These are phyloP conservation scores for Geotrichum klebahnii DNA, from an alignment of 1,139 yeast genomes.

Conservation along the genomic window DNA sequence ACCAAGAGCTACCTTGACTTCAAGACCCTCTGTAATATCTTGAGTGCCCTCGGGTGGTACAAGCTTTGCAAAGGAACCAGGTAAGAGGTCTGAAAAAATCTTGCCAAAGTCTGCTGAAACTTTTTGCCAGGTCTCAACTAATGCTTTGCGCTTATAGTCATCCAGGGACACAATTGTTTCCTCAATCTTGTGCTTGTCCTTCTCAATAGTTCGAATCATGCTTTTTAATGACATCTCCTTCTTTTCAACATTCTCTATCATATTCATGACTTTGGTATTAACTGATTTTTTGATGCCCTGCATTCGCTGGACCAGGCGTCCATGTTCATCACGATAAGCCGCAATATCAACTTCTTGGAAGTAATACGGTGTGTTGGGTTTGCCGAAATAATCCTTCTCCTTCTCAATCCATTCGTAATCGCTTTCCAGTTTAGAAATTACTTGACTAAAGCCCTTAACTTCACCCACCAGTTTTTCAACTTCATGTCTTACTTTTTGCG, in stretches of 20 bases:
- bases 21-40: slow-evolving; percentile 87
- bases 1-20: slow-evolving; percentile 86
- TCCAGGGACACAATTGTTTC: slow-evolving; percentile 83
- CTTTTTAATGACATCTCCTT: slow-evolving; percentile 72
- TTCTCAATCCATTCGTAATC: slow-evolving; percentile 75
- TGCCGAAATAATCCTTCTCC: slow-evolving; percentile 46
- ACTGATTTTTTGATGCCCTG: slow-evolving; percentile 77
- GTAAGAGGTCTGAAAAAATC: slow-evolving; percentile 81
- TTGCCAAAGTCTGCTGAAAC: slow-evolving; percentile 82
- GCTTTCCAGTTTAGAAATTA: slow-evolving; percentile 49
- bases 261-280: slow-evolving; percentile 82
- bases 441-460: slow-evolving; percentile 40
- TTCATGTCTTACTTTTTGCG: slow-evolving; percentile 62
- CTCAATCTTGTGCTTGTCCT: slow-evolving; percentile 84
- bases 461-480: slow-evolving; percentile 54
- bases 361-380: slow-evolving; percentile 38
- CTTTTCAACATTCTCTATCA: slow-evolving; percentile 91
- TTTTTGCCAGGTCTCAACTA: slow-evolving; percentile 77
- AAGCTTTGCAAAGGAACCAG: slow-evolving; percentile 85
- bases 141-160: slow-evolving; percentile 78
- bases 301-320: slow-evolving; percentile 56
- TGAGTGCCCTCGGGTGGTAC: slow-evolving; percentile 66
- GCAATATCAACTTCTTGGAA: slow-evolving; percentile 50
- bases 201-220: slow-evolving; percentile 84
- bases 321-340: slow-evolving; percentile 57